A percentile compares a stretch with the other conserved stretches of the same genome.
Evolutionary conservation across 129 eudicot species (phyloP).

Genomic region (Tanacetum coccineum): DNA sequence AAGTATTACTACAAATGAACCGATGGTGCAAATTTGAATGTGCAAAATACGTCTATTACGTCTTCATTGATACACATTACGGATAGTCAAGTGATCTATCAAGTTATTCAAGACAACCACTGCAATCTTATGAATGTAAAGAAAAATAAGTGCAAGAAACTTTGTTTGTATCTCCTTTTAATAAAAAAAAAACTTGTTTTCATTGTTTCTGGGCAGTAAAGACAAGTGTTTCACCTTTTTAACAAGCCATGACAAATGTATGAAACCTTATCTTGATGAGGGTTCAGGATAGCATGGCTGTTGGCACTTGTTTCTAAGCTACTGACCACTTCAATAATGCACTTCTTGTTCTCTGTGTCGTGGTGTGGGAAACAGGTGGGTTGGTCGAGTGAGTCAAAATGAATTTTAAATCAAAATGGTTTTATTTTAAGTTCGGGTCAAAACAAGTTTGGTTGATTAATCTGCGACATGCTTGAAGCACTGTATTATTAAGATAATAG

Average conservation of each 20-base stretch:
- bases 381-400: background rate
- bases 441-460: background rate
- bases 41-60: background rate
- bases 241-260: conserved; percentile 1
- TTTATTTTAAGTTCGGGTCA: background rate
- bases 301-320: conserved; percentile 50
- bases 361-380: background rate
- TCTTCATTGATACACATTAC: background rate
- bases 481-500: too few species aligned
- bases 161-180: too few species aligned
- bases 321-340: conserved; percentile 29
- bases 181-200: background rate
- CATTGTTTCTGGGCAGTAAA: background rate
- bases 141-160: too few species aligned
- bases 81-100: too few species aligned
- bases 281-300: conserved; percentile 38
- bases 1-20: background rate
- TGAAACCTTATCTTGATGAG: conserved; percentile 38
- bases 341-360: conserved; percentile 17
- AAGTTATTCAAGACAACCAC: too few species aligned
- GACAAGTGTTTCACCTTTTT: conserved; percentile 19
- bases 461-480: too few species aligned
- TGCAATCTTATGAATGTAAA: too few species aligned
- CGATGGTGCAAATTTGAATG: background rate
- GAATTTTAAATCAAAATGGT: background rate